Evolutionary conservation across 31 red algal species (phyloP), one percentile per base, ranked within the genome.

Genomic region (Pterothamnion heteromorphum): DNA sequence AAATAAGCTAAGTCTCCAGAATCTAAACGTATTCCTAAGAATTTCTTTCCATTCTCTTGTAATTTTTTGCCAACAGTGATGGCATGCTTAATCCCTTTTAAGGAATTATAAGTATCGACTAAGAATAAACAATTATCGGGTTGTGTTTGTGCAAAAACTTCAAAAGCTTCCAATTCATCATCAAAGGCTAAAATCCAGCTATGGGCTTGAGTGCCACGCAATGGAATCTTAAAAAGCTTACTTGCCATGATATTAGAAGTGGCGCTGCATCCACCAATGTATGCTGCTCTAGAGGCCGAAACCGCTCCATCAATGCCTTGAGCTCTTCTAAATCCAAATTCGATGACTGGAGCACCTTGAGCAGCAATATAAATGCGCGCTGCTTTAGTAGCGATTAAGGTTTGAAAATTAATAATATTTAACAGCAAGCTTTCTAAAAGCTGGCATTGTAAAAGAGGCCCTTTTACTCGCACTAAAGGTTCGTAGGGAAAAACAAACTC

Each of bases 41-140:
- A 90, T n/a, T 38, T 58, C 39, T 90, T 44, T 18, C 87, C 93
- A 31, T 74, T 86, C 3, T 94, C 85, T 36, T 91, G 31, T 14
- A 98, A 78, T 28, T 90, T 92, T 28, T 93, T 57, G 2, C 91
- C 97, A 26, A 98, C 97, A 18, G 74, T 76, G 30, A 98, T 94
- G 41, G 92, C 94, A 84, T 98, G 96, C 36, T 91, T 95, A 2
- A 96, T 89, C 1, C 97, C 97, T 27, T 90, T 36, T 27, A 98
- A 35, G n/a, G 97, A 93, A 30, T 96, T 86, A 78, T 95, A 98
- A 26, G 97, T 98, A 89, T 98, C 97, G 0, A 98, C 95, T 22
- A 98, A 89, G 14, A 92, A 93, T 26, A 96, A 33, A 80, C 94
- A 98, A 14, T 43, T 34, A 74, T 43, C 31, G 57, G 97, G 97